Conservation (phyloP, 2,329 filamentous ascomycete species). For the Cryphonectria carpinicola region DNA sequence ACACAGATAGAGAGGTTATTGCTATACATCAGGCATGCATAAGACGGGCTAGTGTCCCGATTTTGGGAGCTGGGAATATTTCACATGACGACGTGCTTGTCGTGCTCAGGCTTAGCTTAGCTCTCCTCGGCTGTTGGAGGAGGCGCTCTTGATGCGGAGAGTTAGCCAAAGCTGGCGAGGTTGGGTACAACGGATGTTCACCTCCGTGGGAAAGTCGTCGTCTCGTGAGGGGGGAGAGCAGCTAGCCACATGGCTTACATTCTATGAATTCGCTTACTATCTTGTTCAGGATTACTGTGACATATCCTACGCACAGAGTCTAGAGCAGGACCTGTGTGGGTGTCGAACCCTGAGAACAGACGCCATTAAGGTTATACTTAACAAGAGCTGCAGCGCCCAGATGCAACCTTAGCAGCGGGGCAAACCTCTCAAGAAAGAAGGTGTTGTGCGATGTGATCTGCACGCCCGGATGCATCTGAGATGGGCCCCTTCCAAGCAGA, state of each 20-base stretch:
- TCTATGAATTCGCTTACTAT: not conserved
- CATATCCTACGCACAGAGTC: not conserved
- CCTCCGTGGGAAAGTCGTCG: not conserved
- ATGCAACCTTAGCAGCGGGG: not conserved
- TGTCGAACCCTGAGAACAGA: not conserved
- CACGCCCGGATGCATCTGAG: not conserved
- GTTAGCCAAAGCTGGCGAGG: not conserved
- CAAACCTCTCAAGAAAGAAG: constrained; percentile 1
- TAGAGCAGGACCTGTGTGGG: not conserved
- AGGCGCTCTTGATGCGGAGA: not conserved
- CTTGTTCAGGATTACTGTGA: not conserved
- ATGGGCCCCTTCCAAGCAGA: not conserved
- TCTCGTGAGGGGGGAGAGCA: not conserved
- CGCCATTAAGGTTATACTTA: not conserved
- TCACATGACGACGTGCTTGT: not conserved
- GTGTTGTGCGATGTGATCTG: not conserved
- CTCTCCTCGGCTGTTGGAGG: not conserved
- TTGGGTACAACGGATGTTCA: not conserved
- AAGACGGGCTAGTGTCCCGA: not conserved
- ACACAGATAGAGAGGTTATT: no score
- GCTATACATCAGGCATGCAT: not conserved
- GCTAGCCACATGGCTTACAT: not conserved
- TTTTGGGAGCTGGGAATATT: not conserved
- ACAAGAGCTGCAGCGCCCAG: not conserved
- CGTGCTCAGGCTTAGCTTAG: not conserved